phyloP scores from a whole-genome alignment of 805 yeast species.

The Schwanniomyces pseudopolymorphus region DNA sequence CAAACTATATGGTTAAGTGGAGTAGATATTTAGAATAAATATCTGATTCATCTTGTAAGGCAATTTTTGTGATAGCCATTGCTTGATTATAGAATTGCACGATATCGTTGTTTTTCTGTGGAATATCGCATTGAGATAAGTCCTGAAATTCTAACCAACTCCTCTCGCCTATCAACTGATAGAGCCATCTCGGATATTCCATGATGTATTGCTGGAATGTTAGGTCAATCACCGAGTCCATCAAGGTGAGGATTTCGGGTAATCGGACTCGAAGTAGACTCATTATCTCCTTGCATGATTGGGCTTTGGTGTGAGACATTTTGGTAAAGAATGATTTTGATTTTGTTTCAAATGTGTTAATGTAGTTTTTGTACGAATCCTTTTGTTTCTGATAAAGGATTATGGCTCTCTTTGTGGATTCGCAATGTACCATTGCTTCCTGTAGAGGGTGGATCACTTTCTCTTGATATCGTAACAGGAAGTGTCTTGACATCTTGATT shows the following conservation, averaged over 20 bases:
- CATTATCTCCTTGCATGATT: constrained; percentile 8
- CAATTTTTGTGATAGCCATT: constrained; percentile 2
- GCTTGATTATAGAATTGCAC: constrained; percentile 2
- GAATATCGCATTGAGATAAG: not conserved
- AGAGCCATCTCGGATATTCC: constrained; percentile 14
- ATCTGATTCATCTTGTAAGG: not conserved
- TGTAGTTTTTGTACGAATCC: constrained; percentile 5
- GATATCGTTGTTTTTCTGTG: constrained; percentile 2
- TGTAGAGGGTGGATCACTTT: constrained; percentile 4
- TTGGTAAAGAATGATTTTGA: constrained; percentile 3
- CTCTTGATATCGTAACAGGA: constrained; percentile 4
- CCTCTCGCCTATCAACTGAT: constrained; percentile 13
- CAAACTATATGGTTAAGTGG: not conserved
- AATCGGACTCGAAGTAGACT: constrained; percentile 8
- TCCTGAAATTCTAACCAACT: constrained; percentile 14
- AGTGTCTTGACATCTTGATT: constrained; percentile 1
- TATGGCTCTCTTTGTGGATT: constrained; percentile 4
- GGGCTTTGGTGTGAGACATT: constrained; percentile 5
- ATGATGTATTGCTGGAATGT: constrained; percentile 7
- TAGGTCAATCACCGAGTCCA: constrained; percentile 6
- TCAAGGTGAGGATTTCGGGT: constrained; percentile 7
- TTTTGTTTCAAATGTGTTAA: constrained; percentile 1
- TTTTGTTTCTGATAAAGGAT: constrained; percentile 4
- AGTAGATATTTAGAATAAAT: not conserved
- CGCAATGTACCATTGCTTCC: constrained; percentile 8